Evolutionary conservation across 257 asterid species (phyloP).

Genomic region (Solanum infundibuliforme): DNA sequence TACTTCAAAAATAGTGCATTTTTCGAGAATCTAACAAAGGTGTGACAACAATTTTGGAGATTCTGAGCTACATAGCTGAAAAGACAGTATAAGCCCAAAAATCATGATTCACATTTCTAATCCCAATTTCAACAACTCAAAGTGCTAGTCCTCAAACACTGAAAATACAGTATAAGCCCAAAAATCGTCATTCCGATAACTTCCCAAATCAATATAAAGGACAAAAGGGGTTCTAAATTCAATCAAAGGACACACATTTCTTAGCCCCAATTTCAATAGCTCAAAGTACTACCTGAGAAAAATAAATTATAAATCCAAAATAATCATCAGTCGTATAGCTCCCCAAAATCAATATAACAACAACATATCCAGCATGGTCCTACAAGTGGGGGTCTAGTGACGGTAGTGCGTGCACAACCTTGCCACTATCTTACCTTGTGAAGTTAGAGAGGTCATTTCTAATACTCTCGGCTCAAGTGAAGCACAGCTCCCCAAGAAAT

Average conservation of each 20-base stretch:
- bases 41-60: background rate
- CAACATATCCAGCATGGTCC: too few relatives aligned
- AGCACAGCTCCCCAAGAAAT: background rate
- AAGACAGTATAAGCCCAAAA: background rate
- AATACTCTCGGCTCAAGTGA: background rate
- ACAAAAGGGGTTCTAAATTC: background rate
- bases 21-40: background rate
- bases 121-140: background rate
- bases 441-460: too few relatives aligned
- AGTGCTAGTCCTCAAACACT: background rate
- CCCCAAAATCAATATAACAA: background rate
- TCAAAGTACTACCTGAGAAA: background rate
- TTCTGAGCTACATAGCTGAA: background rate
- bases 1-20: background rate
- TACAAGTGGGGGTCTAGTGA: background rate
- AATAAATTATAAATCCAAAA: background rate
- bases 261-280: background rate
- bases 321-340: background rate
- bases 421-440: background rate
- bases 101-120: background rate
- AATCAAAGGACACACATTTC: background rate
- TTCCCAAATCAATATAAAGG: background rate
- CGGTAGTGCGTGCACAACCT: background rate
- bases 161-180: background rate
- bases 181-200: background rate